phyloP scores from a whole-genome alignment of 805 yeast genomes.

The Ogataea polymorpha region DNA sequence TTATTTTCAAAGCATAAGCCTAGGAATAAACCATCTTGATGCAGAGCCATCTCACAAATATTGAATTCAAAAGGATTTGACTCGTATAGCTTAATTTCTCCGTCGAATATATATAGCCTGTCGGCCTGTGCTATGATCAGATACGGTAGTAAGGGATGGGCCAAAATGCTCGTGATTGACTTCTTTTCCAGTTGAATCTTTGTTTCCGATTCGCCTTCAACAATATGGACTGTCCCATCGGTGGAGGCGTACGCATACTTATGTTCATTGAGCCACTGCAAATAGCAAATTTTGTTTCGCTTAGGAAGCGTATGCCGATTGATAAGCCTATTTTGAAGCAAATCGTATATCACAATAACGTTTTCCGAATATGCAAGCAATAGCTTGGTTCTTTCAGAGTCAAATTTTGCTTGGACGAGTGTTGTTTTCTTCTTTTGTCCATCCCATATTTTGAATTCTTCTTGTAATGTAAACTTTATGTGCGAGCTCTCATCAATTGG shows the following conservation, averaged over 20 bases:
- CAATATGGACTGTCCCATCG: constrained; percentile 5
- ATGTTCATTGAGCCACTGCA: constrained; percentile 12
- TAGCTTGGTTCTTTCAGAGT: constrained; percentile 1
- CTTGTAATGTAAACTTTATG: constrained; percentile 1
- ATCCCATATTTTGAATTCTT: constrained; percentile 4
- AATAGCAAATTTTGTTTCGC: constrained; percentile 5
- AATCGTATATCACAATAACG: constrained; percentile 2
- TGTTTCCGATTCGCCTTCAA: constrained; percentile 2
- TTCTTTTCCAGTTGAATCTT: constrained; percentile 5
- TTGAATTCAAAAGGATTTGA: constrained; percentile 8
- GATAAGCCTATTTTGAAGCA: neutral
- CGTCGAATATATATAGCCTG: constrained; percentile 11
- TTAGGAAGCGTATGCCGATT: constrained; percentile 5
- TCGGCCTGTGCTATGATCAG: constrained; percentile 14
- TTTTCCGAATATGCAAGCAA: constrained; percentile 13
- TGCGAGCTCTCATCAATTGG: constrained; percentile 8
- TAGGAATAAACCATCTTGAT: constrained; percentile 38
- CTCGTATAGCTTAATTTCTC: constrained; percentile 1
- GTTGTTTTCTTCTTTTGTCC: constrained; percentile 8
- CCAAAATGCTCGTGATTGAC: constrained; percentile 6
- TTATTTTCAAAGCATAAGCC: constrained; percentile 36
- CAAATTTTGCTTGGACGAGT: constrained; percentile 3
- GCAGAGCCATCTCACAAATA: constrained; percentile 23
- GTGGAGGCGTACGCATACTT: constrained; percentile 7
- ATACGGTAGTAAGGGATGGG: constrained; percentile 13